phyloP scores from a whole-genome alignment of 768 basidiomycete species.

The Cystofilobasidium capitatum region DNA sequence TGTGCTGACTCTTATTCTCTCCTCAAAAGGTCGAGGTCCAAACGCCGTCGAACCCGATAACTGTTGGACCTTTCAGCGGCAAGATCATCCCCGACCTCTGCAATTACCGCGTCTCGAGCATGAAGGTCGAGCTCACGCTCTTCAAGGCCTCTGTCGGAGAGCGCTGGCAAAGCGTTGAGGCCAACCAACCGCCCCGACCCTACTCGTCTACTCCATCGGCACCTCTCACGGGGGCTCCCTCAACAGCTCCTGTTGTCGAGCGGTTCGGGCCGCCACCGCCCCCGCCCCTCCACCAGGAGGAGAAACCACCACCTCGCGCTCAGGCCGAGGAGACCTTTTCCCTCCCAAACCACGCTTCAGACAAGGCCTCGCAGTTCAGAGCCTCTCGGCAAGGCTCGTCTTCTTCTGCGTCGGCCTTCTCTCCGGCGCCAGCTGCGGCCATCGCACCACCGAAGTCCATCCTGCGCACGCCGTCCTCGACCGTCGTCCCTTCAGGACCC shows the following conservation, averaged over 20 bases:
- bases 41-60: background rate
- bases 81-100: slow-evolving; percentile 1
- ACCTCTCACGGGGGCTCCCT: background rate
- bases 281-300: background rate
- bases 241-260: background rate
- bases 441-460: too few species aligned
- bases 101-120: slow-evolving; percentile 7
- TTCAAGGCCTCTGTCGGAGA: background rate
- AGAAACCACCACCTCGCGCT: background rate
- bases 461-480: too few species aligned
- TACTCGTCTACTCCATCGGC: background rate
- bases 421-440: too few species aligned
- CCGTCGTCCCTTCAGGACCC: too few species aligned
- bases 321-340: background rate
- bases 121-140: slow-evolving; percentile 17
- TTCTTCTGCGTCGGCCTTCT: too few species aligned
- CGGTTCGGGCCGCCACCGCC: too few species aligned
- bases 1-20: too few species aligned
- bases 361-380: slow-evolving; percentile 11
- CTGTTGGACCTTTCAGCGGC: background rate
- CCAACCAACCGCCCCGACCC: background rate
- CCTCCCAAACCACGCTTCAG: background rate
- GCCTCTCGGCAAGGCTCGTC: background rate
- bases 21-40: background rate
- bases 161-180: slow-evolving; percentile 10